Percentiles rank a stretch among this genome's conserved stretches.
phyloP scores from a whole-genome alignment of 805 yeast genomes.

The Scheffersomyces stipitis region DNA sequence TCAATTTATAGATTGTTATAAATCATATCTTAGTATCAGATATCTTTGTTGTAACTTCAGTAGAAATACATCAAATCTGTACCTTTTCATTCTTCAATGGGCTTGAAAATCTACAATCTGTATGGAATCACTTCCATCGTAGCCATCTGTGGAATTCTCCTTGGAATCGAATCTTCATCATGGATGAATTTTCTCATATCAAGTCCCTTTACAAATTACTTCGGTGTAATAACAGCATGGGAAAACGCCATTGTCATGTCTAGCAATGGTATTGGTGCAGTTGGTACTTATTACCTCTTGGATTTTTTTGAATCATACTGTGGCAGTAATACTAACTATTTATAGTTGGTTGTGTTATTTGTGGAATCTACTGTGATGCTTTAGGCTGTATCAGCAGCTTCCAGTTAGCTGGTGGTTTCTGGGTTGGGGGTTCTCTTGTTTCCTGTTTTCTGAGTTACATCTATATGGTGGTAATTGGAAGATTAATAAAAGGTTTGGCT shows the following conservation, averaged over 20 bases:
- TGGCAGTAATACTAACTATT: constrained; percentile 11
- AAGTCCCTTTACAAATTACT: constrained; percentile 18
- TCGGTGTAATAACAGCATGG: constrained; percentile 16
- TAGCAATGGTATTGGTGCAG: constrained; percentile 36
- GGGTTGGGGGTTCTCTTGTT: constrained; percentile 29
- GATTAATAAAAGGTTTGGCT: constrained; percentile 29
- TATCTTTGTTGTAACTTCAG: too few species aligned
- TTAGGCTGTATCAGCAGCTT: constrained; percentile 27
- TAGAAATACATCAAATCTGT: too few species aligned
- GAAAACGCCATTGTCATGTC: constrained; percentile 26
- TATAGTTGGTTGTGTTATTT: constrained; percentile 29
- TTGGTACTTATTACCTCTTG: constrained; percentile 19
- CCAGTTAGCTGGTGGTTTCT: constrained; percentile 21
- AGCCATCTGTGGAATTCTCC: constrained; percentile 25
- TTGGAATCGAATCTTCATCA: constrained; percentile 29
- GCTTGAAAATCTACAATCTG: constrained; percentile 3
- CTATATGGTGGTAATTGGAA: constrained; percentile 25
- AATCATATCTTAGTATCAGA: too few species aligned
- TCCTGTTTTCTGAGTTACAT: constrained; percentile 23
- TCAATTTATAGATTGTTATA: too few species aligned
- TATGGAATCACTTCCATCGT: constrained; percentile 6
- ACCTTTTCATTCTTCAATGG: too few species aligned
- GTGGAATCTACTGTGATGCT: constrained; percentile 27
- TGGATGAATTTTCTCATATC: constrained; percentile 20
- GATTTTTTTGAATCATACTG: not conserved